Base-by-base conservation (phyloP, 306 rosid genomes). In the Benincasa hispida region DNA sequence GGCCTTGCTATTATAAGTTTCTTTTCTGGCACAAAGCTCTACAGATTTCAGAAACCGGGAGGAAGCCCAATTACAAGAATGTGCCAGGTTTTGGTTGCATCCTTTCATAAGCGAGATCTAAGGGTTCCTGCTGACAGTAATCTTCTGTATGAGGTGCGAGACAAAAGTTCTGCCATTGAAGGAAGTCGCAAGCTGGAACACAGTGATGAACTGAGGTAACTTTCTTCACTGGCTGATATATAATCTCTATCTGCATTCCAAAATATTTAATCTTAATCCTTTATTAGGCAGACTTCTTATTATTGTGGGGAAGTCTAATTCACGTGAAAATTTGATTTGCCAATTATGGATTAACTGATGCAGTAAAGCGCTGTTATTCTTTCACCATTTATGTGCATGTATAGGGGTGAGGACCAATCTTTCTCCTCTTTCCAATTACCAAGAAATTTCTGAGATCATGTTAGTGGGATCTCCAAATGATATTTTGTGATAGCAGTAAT, bases 171-270 rank as follows among this genome's bases (percentile, higher is more conserved):
- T 53, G 98, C 97, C 34, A 92, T 90, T 75, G 87, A 88, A 92
- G 99, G 99, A 86, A 95, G 98, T 80, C 94, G 97, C 79, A 95
- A 95, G 78, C 76, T 95, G 74, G 92, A 84, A 78, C 98, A 95
- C 61, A 95, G 86, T 61, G 83, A 95, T 55, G 99, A 92, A 81
- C 83, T 95, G 62, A 87, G 68, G 99, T 94, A 85, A 87, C 12
- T 81, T 13, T 74, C 66, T 79, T 80, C 77, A 48, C 10, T 15
- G 21, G 32, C 45, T 75, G 11, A 48, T 22, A 28, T 58, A 27
- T 61, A 58, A 76, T 76, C 39, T 58, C 19, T 59, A 37, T 56
- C 69, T 51, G 30, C 76, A 28, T 50, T 15, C 14, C 76, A 50
- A 47, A 28, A 47, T 72, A 50, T 72, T 17, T 18, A 25, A 21